Evolutionary conservation across 805 yeast genomes (phyloP).

Genomic region (Metschnikowia corniflorae): DNA sequence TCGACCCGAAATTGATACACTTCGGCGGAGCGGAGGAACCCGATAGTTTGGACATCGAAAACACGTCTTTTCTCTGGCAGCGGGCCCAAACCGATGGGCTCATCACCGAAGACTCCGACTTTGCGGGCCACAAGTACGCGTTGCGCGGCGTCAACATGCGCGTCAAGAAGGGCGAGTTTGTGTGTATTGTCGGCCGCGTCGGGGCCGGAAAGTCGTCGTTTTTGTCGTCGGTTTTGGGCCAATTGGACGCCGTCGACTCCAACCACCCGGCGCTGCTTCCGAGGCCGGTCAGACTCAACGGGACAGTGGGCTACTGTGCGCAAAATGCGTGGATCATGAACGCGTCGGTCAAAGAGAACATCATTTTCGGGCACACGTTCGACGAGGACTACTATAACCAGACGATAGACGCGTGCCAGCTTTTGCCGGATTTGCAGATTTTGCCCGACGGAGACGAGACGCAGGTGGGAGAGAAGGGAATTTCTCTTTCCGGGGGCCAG

Average conservation of each 20-base stretch:
- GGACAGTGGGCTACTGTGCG: conserved; percentile 38
- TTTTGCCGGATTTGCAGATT: conserved; percentile 30
- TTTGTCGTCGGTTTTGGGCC: conserved; percentile 15
- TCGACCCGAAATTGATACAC: conserved; percentile 14
- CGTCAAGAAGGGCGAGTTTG: conserved; percentile 13
- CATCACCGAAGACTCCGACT: conserved; percentile 10
- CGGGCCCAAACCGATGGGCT: conserved; percentile 2
- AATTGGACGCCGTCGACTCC: conserved; percentile 15
- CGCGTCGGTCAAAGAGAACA: conserved; percentile 38
- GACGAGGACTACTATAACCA: conserved; percentile 30
- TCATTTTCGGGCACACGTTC: conserved; percentile 33
- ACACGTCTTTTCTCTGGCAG: conserved; percentile 16
- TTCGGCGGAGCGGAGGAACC: conserved; percentile 1
- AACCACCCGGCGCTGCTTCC: conserved; percentile 4
- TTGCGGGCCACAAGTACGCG: conserved; percentile 25
- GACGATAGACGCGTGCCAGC: conserved; percentile 37
- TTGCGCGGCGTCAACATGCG: conserved; percentile 9
- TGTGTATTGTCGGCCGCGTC: conserved; percentile 17
- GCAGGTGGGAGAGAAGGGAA: conserved; percentile 44
- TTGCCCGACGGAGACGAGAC: conserved; percentile 41
- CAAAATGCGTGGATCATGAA: conserved; percentile 43
- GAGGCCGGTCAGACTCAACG: conserved; percentile 22
- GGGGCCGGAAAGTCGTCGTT: conserved; percentile 18
- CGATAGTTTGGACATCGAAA: conserved; percentile 6
- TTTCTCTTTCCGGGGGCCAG: conserved; percentile 42